phyloP scores from a whole-genome alignment of 1,139 yeast genomes.

The Nakaseomyces delphensis region DNA sequence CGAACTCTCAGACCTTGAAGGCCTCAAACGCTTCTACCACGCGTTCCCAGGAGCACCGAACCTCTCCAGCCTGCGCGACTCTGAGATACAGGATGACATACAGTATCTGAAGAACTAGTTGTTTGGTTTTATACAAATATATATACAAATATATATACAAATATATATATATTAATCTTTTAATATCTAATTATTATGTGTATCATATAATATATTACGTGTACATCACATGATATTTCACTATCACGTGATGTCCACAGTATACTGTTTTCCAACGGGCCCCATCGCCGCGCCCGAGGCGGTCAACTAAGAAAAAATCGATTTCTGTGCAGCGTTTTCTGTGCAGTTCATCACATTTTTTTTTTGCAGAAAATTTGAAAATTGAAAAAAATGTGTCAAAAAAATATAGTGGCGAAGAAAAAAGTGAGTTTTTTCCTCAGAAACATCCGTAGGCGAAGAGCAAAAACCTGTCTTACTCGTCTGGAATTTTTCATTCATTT shows the following conservation, averaged over 20 bases:
- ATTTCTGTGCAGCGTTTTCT: background rate
- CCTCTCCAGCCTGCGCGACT: constrained; percentile 46
- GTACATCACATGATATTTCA: background rate
- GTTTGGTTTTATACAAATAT: too few relatives aligned
- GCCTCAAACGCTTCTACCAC: constrained; percentile 42
- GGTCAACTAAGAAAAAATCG: too few relatives aligned
- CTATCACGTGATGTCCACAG: background rate
- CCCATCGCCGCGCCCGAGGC: constrained; percentile 1
- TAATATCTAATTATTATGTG: too few relatives aligned
- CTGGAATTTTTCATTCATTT: too few relatives aligned
- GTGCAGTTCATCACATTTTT: background rate
- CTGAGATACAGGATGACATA: constrained; percentile 57
- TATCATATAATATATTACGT: too few relatives aligned
- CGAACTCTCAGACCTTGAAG: constrained; percentile 49
- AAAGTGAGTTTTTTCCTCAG: background rate
- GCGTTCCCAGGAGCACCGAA: constrained; percentile 56
- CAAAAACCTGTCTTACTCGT: too few relatives aligned
- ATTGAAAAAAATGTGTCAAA: background rate
- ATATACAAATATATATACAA: too few relatives aligned
- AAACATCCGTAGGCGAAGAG: too few relatives aligned
- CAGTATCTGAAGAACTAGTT: constrained; percentile 15
- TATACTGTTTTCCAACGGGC: too few relatives aligned
- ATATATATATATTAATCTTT: too few relatives aligned
- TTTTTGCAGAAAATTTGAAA: background rate
- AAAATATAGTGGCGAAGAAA: background rate